These are phyloP conservation scores for Luvunga scandens DNA, from an alignment of 345 rosid species.

Conservation along the genomic window DNA sequence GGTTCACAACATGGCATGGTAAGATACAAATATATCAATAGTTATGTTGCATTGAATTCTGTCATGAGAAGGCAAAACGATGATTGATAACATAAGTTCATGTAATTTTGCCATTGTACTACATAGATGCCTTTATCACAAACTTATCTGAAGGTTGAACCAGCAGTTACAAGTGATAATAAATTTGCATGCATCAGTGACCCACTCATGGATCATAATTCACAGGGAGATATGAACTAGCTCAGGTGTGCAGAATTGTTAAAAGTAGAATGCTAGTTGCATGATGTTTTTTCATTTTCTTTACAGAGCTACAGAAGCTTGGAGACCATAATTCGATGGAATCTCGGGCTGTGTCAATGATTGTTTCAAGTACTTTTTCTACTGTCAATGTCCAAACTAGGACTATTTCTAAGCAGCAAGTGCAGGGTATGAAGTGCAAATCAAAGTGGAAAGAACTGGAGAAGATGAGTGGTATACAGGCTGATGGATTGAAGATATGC, in stretches of 20 bases:
- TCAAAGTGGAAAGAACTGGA: slow-evolving; percentile 5
- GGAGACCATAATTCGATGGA: background rate
- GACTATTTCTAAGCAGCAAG: background rate
- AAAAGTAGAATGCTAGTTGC: too few relatives aligned
- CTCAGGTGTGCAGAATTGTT: too few relatives aligned
- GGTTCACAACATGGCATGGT: background rate
- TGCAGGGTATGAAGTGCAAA: background rate
- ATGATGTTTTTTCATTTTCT: background rate
- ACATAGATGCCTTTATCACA: too few relatives aligned
- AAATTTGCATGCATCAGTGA: too few relatives aligned
- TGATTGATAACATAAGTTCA: background rate
- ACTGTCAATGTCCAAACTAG: background rate
- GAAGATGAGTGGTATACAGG: slow-evolving; percentile 24
- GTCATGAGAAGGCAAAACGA: too few relatives aligned
- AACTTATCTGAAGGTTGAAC: too few relatives aligned
- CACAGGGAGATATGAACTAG: too few relatives aligned
- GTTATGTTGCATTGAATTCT: background rate
- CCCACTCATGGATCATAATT: too few relatives aligned
- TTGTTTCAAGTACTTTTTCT: background rate
- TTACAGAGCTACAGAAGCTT: slow-evolving; percentile 13
- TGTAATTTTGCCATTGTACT: too few relatives aligned
- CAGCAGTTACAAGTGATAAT: too few relatives aligned
- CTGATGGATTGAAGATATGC: background rate
- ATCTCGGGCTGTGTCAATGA: background rate
- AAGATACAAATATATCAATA: background rate